Conservation (phyloP, 2,329 filamentous ascomycete genomes). For the Fusarium citri region DNA sequence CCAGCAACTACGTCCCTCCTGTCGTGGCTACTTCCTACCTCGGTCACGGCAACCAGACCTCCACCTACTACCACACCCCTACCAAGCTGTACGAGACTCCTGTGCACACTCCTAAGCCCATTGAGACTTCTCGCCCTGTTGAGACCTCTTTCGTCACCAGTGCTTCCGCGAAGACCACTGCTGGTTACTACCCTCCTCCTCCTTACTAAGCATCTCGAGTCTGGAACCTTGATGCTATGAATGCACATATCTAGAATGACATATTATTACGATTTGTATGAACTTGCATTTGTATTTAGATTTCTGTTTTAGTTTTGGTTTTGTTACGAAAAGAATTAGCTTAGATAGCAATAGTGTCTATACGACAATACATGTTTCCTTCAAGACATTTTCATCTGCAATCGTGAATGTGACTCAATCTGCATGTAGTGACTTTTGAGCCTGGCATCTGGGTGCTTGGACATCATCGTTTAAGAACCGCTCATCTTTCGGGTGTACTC, state of each 20-base stretch:
- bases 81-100: conserved; percentile 30
- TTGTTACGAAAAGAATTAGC: conserved; percentile 13
- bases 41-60: conserved; percentile 10
- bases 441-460: background rate
- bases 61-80: conserved; percentile 12
- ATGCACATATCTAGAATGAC: conserved; percentile 19
- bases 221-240: conserved; percentile 20
- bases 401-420: background rate
- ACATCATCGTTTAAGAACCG: background rate
- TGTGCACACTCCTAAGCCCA: conserved; percentile 2
- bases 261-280: conserved; percentile 17
- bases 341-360: conserved; percentile 26
- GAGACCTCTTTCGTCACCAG: background rate
- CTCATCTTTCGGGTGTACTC: background rate
- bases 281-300: conserved; percentile 28
- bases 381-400: background rate
- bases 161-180: conserved; percentile 9
- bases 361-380: conserved; percentile 24
- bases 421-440: background rate
- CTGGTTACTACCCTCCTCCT: conserved; percentile 15
- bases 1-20: conserved; percentile 1
- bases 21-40: conserved; percentile 3
- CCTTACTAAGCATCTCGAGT: conserved; percentile 21
- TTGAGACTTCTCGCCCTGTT: background rate
- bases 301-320: conserved; percentile 1